These are phyloP conservation scores for Arabidopsis hybrid DNA, from an alignment of 441 rosid species.

Conservation along the genomic window DNA sequence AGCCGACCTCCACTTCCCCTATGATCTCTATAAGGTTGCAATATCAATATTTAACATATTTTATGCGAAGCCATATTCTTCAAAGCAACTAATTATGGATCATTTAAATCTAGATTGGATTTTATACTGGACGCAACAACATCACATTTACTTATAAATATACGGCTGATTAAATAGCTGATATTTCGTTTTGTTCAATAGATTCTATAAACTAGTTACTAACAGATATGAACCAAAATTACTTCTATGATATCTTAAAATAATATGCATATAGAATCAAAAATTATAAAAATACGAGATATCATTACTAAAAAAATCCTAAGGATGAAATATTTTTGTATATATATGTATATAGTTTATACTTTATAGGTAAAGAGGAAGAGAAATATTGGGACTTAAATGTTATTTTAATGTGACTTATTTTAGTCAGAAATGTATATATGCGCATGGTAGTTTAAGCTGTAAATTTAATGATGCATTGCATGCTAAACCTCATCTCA, in stretches of 20 bases:
- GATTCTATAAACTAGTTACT: neutral
- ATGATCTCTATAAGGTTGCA: conserved; percentile 1
- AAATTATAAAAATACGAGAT: neutral
- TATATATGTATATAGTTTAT: neutral
- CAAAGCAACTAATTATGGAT: conserved; percentile 23
- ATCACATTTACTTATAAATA: neutral
- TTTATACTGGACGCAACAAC: conserved; percentile 1
- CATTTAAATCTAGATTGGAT: neutral
- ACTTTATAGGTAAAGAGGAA: neutral
- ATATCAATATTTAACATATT: conserved; percentile 15
- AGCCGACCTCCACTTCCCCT: conserved; percentile 47
- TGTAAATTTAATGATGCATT: conserved; percentile 12
- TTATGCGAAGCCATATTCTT: conserved; percentile 5
- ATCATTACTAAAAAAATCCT: neutral
- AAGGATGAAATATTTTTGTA: conserved; percentile 3
- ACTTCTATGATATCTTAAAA: neutral
- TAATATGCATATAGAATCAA: neutral
- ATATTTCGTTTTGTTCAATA: no score
- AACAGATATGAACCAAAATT: neutral
- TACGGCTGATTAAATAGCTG: neutral
- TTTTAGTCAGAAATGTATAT: neutral
- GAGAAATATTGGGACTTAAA: neutral
- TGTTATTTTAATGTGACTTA: neutral
- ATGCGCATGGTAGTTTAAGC: conserved; percentile 35
- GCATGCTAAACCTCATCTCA: conserved; percentile 32